Evolutionary conservation across 176 grass and related monocot genomes (phyloP), one percentile per base, ranked within the genome.

Genomic region (Alopecurus myosuroides): DNA sequence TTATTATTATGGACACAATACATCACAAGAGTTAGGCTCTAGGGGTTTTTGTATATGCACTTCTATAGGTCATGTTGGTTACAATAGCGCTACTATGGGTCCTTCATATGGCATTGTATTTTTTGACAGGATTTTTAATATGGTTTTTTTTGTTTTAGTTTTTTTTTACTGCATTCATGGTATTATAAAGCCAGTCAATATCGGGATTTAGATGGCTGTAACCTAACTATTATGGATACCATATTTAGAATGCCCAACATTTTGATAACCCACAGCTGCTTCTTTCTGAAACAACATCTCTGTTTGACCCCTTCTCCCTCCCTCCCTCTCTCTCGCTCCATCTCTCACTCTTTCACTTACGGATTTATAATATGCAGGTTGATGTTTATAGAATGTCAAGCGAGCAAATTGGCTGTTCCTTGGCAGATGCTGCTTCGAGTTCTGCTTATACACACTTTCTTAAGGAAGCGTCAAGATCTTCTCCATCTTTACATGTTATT

Each of bases 371-470:
- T 62, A 45, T 17, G 58, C 86, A 98, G 96, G 93, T 98, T 83
- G 88, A 78, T 85, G 91, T 98, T 35, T 98, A 98, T 81, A 98
- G 96, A 88, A 98, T 98, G 96, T 98, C 96, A 30, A 88, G 89
- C 80, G 93, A 92, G 85, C 77, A 87, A 86, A 98, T 98, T 70
- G 96, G 96, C 15, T 98, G 96, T 74, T 98, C 93, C 63, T 92
- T 98, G 85, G 93, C 93, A 86, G 93, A 98, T 72, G 96, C 96
- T 53, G 96, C 96, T 77, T 90, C 93, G 85, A 98, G 96, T 87
- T 88, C 81, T 90, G 61, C 77, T 58, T 98, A 98, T 83, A 89
- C 85, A 84, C 66, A 92, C 50, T 98, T 98, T 82, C 81, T 98
- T 49, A 87, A 83, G 40, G 79, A 44, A 77, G 96, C 96, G 28